phyloP scores from a whole-genome alignment of 1,284 basidiomycete species.

The Apiotrichum siamense region DNA sequence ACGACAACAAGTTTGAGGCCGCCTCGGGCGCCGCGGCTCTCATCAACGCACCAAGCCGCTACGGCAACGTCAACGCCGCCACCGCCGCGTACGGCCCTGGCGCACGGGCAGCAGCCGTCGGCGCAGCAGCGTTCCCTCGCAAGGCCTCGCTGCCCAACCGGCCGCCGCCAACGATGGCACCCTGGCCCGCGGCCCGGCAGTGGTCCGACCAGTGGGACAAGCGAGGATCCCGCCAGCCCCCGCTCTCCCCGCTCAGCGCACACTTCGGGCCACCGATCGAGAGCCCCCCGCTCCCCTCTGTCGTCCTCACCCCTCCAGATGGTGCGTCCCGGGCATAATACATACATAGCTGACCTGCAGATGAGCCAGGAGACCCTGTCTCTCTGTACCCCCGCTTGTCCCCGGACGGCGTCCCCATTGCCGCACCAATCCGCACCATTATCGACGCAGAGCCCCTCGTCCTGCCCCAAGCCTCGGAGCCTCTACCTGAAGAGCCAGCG shows the following conservation, averaged over 20 bases:
- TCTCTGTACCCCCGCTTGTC: slow-evolving; percentile 10
- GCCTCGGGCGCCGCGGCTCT: slow-evolving; percentile 12
- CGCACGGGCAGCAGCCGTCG: neutral
- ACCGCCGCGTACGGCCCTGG: too few relatives aligned
- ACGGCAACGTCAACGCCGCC: too few relatives aligned
- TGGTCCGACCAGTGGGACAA: neutral
- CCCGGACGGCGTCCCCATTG: neutral
- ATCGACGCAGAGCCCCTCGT: neutral
- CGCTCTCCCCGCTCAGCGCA: neutral
- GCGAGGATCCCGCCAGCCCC: neutral
- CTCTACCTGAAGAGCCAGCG: neutral
- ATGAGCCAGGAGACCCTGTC: slow-evolving; percentile 9
- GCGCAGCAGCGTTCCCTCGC: neutral
- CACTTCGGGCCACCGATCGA: neutral
- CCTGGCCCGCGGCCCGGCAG: neutral
- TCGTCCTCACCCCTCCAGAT: slow-evolving; percentile 12
- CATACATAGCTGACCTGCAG: slow-evolving; percentile 1
- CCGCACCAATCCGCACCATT: neutral
- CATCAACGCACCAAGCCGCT: slow-evolving; percentile 1
- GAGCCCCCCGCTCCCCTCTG: slow-evolving; percentile 2
- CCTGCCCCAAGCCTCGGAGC: neutral
- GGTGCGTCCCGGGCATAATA: too few relatives aligned
- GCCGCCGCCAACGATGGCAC: neutral
- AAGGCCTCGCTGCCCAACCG: neutral
- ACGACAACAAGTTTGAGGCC: slow-evolving; percentile 13